These are phyloP conservation scores for Coelastrella sp. DNA, from an alignment of 139 green algal species.

Conservation along the genomic window DNA sequence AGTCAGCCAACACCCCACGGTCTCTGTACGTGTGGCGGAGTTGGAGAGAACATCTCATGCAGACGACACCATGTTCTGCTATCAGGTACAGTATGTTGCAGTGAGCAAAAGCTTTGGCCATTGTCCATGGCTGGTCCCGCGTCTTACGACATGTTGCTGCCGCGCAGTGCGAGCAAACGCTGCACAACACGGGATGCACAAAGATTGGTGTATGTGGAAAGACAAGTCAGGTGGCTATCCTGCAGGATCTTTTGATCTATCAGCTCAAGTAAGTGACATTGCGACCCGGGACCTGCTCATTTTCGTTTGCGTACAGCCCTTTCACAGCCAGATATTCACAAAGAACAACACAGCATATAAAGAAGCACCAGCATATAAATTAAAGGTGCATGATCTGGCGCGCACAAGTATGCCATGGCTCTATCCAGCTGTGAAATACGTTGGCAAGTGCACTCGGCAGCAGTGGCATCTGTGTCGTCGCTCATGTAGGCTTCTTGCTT, in stretches of 20 bases:
- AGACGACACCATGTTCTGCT: slow-evolving; percentile 42
- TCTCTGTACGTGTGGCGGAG: slow-evolving; percentile 5
- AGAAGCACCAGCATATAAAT: no score
- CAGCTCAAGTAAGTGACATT: slow-evolving; percentile 50
- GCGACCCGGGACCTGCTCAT: no score
- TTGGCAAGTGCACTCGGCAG: no score
- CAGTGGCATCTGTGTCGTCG: background rate
- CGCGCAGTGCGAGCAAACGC: slow-evolving; percentile 76
- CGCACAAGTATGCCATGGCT: no score
- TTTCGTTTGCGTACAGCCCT: no score
- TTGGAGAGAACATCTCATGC: background rate
- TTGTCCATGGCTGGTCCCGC: background rate
- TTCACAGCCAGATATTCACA: no score
- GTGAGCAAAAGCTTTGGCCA: no score
- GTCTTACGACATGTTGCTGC: background rate
- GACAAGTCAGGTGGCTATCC: slow-evolving; percentile 66
- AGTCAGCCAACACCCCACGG: background rate
- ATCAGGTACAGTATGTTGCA: no score
- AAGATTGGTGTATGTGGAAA: slow-evolving; percentile 77
- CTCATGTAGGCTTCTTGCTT: no score
- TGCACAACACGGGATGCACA: slow-evolving; percentile 66
- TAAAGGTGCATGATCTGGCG: no score
- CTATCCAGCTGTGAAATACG: no score
- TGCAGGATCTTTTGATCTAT: slow-evolving; percentile 75
- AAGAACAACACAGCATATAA: no score